phyloP scores from a whole-genome alignment of 768 basidiomycete species.

The Postia placenta region DNA sequence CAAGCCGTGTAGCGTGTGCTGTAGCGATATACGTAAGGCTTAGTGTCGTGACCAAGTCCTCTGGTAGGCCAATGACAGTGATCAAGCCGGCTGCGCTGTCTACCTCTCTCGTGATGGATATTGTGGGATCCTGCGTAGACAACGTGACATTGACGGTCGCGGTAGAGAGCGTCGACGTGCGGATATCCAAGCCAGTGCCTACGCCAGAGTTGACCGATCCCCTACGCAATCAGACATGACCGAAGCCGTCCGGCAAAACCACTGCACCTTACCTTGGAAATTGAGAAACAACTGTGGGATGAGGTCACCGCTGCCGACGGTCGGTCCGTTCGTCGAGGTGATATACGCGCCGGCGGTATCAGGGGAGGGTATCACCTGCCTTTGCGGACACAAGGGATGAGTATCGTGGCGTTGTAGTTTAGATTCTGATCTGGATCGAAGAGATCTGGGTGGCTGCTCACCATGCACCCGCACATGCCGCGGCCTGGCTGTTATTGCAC shows the following conservation, averaged over 20 bases:
- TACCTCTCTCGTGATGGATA: conserved; percentile 12
- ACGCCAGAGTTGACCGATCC: background rate
- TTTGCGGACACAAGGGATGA: no score
- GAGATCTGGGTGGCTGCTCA: background rate
- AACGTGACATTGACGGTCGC: conserved; percentile 15
- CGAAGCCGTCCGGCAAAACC: background rate
- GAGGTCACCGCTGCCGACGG: conserved; percentile 9
- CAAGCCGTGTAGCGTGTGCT: conserved; percentile 2
- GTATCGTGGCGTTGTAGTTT: background rate
- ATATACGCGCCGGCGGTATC: conserved; percentile 10
- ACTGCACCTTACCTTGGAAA: conserved; percentile 10
- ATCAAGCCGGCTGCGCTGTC: conserved; percentile 12
- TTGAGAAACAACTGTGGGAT: conserved; percentile 16
- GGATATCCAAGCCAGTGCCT: conserved; percentile 12
- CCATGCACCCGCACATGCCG: conserved; percentile 15
- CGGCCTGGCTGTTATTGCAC: conserved; percentile 12
- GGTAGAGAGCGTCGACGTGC: conserved; percentile 9
- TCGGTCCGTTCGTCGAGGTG: conserved; percentile 15
- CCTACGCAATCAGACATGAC: background rate
- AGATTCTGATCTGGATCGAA: background rate
- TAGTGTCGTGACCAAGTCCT: conserved; percentile 14
- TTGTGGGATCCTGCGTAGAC: conserved; percentile 10
- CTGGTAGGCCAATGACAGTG: conserved; percentile 12
- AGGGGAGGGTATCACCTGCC: conserved; percentile 11
- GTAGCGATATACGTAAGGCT: conserved; percentile 11